Percentiles rank a stretch among this genome's conserved stretches.
Conservation (phyloP, 495 filamentous ascomycete species). For the Polyplosphaeria fusca region DNA sequence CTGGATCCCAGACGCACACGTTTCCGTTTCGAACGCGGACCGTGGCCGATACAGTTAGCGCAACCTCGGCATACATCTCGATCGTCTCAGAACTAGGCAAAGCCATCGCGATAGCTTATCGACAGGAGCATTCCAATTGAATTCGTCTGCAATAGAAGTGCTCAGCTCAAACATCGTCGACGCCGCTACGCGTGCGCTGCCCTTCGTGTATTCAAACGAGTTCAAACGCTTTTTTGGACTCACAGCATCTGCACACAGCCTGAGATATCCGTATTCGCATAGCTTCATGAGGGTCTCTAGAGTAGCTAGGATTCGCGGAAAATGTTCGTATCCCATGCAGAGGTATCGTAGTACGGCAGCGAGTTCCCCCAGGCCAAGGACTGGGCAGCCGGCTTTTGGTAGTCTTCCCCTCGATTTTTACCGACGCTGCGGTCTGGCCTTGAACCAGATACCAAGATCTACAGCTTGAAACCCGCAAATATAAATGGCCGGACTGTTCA, state of each 20-base stretch:
- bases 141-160: too few relatives aligned
- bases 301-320: neutral
- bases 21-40: neutral
- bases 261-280: too few relatives aligned
- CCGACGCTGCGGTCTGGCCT: neutral
- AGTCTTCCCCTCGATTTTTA: neutral
- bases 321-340: neutral
- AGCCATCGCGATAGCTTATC: too few relatives aligned
- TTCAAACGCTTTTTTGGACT: neutral
- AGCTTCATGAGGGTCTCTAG: neutral
- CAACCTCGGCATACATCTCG: neutral
- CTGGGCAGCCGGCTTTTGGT: neutral
- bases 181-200: neutral
- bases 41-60: neutral
- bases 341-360: too few relatives aligned
- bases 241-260: neutral
- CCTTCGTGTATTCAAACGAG: neutral
- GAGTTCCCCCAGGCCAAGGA: neutral
- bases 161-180: neutral
- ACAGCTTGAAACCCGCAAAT: neutral
- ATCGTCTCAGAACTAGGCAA: neutral
- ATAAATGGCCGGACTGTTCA: neutral
- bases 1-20: too few relatives aligned
- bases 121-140: neutral
- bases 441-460: neutral